phyloP scores from a whole-genome alignment of 495 filamentous ascomycete genomes.

The Xylaria scruposa region DNA sequence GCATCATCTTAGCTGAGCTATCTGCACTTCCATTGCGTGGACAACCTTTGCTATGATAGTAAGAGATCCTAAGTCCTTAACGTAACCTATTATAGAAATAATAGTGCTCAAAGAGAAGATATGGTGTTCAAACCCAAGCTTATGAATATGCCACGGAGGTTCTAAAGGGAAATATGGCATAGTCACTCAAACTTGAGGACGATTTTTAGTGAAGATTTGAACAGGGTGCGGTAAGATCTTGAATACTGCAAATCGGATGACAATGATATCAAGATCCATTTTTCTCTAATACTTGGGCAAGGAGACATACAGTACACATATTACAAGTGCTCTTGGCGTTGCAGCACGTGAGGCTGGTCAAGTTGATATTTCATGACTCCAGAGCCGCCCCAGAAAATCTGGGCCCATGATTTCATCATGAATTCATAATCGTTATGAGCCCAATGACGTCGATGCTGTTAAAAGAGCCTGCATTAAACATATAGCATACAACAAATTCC shows the following conservation, averaged over 20 bases:
- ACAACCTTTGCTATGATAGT: not conserved
- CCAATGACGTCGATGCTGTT: conserved; percentile 26
- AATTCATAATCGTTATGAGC: conserved; percentile 26
- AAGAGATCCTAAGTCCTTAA: not conserved
- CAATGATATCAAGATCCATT: not conserved
- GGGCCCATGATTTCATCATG: conserved; percentile 42
- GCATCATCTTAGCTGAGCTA: not conserved
- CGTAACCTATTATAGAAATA: not conserved
- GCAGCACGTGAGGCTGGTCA: not conserved
- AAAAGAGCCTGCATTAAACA: not conserved
- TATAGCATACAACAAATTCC: not conserved
- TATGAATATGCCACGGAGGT: not conserved
- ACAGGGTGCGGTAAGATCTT: not conserved
- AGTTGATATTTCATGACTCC: not conserved
- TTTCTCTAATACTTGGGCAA: not conserved
- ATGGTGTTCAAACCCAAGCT: not conserved
- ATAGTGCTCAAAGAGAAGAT: not conserved
- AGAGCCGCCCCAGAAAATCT: conserved; percentile 28
- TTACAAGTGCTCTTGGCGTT: not conserved
- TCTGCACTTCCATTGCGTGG: not conserved
- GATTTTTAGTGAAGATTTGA: not conserved
- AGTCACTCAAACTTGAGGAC: not conserved
- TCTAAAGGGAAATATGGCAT: not conserved
- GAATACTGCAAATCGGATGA: not conserved
- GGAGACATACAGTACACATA: not conserved